Evolutionary conservation across 148 eudicot genomes (phyloP).

Genomic region (Diospyros kaki): DNA sequence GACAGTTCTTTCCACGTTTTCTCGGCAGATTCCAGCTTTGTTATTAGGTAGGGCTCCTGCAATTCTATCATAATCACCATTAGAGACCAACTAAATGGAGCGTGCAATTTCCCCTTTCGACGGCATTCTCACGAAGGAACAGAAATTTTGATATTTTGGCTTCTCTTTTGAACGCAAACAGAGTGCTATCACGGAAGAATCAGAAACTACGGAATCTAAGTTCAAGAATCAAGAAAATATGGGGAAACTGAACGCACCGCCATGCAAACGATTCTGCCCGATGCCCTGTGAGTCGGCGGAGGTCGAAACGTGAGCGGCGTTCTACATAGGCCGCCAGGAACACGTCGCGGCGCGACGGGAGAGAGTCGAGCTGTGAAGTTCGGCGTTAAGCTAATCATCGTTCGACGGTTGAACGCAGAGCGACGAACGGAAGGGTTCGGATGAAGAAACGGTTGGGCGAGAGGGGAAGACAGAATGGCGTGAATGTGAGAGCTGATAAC

Average conservation of each 20-base stretch:
- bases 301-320: slow-evolving; percentile 16
- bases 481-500: too few species aligned
- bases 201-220: not conserved
- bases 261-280: slow-evolving; percentile 66
- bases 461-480: not conserved
- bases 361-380: slow-evolving; percentile 31
- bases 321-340: not conserved
- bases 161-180: not conserved
- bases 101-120: not conserved
- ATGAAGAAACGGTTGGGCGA: not conserved
- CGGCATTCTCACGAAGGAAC: too few species aligned
- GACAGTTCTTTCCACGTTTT: slow-evolving; percentile 93
- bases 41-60: slow-evolving; percentile 87
- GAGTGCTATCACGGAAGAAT: too few species aligned
- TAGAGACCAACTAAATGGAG: not conserved
- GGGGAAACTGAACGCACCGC: slow-evolving; percentile 49
- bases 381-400: slow-evolving; percentile 26
- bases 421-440: not conserved
- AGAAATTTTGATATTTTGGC: too few species aligned
- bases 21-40: slow-evolving; percentile 81
- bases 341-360: slow-evolving; percentile 9
- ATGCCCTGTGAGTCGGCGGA: slow-evolving; percentile 24
- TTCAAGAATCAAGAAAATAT: not conserved
- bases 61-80: slow-evolving; percentile 1
- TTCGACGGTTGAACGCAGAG: not conserved